Conservation (phyloP, 768 basidiomycete species). For the Candolleomyces aberdarensis region DNA sequence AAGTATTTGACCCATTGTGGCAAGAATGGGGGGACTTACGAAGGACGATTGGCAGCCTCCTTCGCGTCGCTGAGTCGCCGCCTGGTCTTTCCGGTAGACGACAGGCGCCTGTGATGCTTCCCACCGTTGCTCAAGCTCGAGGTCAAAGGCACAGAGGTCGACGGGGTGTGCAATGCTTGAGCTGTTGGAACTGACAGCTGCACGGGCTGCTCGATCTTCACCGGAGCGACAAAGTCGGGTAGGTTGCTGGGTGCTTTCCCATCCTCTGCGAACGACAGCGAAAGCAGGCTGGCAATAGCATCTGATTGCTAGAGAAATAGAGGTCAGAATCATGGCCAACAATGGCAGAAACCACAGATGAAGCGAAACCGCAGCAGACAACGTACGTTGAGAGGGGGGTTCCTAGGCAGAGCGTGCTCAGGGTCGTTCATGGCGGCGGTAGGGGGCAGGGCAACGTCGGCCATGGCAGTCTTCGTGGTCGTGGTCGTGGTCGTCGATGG, state of each 20-base stretch:
- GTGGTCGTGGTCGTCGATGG: neutral
- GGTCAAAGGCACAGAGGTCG: conserved; percentile 20
- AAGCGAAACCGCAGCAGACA: neutral
- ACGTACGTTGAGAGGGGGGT: conserved; percentile 7
- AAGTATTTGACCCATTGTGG: conserved; percentile 6
- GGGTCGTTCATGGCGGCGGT: neutral
- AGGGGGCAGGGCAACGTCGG: conserved; percentile 4
- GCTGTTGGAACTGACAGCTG: conserved; percentile 6
- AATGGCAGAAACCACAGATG: neutral
- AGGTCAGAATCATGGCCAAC: neutral
- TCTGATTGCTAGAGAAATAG: conserved; percentile 32
- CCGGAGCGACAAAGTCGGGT: neutral
- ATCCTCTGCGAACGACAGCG: conserved; percentile 62
- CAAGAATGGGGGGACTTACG: conserved; percentile 46
- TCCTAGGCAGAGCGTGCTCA: neutral
- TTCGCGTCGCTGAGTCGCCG: conserved; percentile 76
- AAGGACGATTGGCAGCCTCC: conserved; percentile 71
- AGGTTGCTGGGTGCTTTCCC: conserved; percentile 35
- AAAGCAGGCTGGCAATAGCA: conserved; percentile 59
- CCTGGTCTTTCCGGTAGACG: conserved; percentile 67
- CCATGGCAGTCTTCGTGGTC: conserved; percentile 1
- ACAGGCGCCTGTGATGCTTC: conserved; percentile 65
- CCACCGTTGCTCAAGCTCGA: conserved; percentile 25
- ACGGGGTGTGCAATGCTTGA: conserved; percentile 9
- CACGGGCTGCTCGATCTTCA: neutral